A percentile compares a stretch with the other conserved stretches of the same genome.
These are phyloP conservation scores for Aspergillus hiratsukae DNA, from an alignment of 2,329 filamentous ascomycete genomes.

Conservation along the genomic window DNA sequence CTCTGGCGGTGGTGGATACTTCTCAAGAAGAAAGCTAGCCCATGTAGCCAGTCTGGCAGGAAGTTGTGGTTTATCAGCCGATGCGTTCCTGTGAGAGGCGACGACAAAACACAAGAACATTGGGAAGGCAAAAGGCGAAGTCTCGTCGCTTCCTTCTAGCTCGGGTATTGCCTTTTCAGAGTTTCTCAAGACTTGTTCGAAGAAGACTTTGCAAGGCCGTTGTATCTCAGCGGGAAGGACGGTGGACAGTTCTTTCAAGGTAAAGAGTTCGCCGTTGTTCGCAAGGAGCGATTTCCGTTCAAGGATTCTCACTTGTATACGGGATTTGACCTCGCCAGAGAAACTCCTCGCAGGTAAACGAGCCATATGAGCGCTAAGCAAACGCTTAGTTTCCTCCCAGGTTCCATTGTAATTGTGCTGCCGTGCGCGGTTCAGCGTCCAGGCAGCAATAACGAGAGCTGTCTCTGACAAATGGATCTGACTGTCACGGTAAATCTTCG, in stretches of 20 bases:
- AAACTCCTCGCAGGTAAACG: constrained; percentile 28
- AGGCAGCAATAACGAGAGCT: constrained; percentile 37
- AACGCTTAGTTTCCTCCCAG: constrained; percentile 24
- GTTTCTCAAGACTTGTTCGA: constrained; percentile 19
- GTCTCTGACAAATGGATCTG: constrained; percentile 38
- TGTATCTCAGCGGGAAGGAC: constrained; percentile 27
- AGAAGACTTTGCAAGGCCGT: constrained; percentile 17
- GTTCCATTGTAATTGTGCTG: constrained; percentile 19
- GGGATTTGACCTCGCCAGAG: constrained; percentile 22
- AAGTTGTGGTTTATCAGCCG: constrained; percentile 17
- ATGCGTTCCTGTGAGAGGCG: constrained; percentile 18
- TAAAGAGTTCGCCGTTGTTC: constrained; percentile 35
- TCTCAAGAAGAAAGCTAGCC: constrained; percentile 32
- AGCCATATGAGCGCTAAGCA: constrained; percentile 28
- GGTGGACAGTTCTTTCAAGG: constrained; percentile 25
- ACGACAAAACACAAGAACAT: constrained; percentile 33
- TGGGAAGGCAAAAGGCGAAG: constrained; percentile 25
- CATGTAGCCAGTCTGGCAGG: constrained; percentile 33
- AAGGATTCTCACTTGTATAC: constrained; percentile 29
- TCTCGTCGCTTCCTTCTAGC: constrained; percentile 16
- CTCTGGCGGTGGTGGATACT: constrained; percentile 28
- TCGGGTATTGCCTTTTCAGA: constrained; percentile 16
- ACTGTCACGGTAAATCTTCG: constrained; percentile 40
- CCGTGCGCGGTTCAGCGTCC: constrained; percentile 34
- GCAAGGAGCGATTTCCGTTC: constrained; percentile 29